These are phyloP conservation scores for Malus domestica DNA, from an alignment of 306 rosid genomes.

Conservation along the genomic window ASM211411v1 NC_041798.1:28818001-28818500, in stretches of 20 bases:
- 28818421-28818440: constrained; percentile 2
- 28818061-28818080: not conserved
- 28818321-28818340: constrained; percentile 85
- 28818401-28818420: constrained; percentile 99
- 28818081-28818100: not conserved
- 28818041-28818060: not conserved
- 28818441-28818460: not conserved
- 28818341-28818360: constrained; percentile 88
- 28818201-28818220: not conserved
- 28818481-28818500: not conserved
- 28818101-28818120: not conserved
- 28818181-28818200: not conserved
- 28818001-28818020: not conserved
- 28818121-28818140: not conserved
- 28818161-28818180: not conserved
- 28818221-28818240: not conserved
- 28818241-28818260: not conserved
- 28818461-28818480: not conserved
- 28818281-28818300: not conserved
- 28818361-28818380: constrained; percentile 94
- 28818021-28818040: not conserved
- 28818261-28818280: not conserved
- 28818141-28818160: not conserved
- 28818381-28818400: constrained; percentile 81
- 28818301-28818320: constrained; percentile 49